Conservation (phyloP, 495 filamentous ascomycete species). For the Physcia stellaris region DNA sequence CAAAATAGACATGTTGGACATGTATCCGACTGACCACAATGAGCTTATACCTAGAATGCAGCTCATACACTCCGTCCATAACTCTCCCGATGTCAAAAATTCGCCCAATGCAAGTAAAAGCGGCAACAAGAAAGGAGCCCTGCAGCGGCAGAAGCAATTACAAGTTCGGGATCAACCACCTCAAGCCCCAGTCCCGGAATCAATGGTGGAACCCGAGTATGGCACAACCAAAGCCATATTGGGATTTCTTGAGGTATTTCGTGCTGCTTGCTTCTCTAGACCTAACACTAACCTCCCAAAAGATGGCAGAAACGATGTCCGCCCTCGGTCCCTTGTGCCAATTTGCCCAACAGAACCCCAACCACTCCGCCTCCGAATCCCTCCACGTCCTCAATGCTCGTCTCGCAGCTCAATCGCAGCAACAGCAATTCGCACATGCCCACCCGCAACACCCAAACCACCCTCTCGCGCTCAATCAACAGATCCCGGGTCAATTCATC, state of each 20-base stretch:
- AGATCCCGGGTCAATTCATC: conserved; percentile 9
- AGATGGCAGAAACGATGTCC: conserved; percentile 64
- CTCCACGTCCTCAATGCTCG: conserved; percentile 44
- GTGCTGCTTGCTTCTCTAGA: background rate
- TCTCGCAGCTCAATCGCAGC: conserved; percentile 23
- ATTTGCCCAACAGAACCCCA: conserved; percentile 43
- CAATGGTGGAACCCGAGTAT: conserved; percentile 46
- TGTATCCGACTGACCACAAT: conserved; percentile 45
- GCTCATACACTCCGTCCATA: conserved; percentile 23
- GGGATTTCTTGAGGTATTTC: conserved; percentile 54
- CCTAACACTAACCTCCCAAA: conserved; percentile 6
- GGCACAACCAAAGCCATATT: conserved; percentile 44
- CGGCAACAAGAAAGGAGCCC: conserved; percentile 34
- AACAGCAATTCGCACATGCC: conserved; percentile 23
- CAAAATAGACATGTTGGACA: conserved; percentile 60
- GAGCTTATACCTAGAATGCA: conserved; percentile 53
- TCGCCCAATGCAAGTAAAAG: conserved; percentile 58
- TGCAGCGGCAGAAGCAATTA: conserved; percentile 35
- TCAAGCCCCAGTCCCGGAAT: conserved; percentile 44
- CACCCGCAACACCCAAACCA: conserved; percentile 27
- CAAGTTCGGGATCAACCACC: conserved; percentile 16
- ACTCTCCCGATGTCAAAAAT: conserved; percentile 48
- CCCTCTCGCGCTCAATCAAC: conserved; percentile 8
- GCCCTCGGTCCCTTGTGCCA: conserved; percentile 57
- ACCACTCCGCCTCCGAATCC: conserved; percentile 43